A percentile compares a stretch with the other conserved stretches of the same genome.
phyloP scores from a whole-genome alignment of 2,329 filamentous ascomycete species.

The Exophiala spinifera region DNA sequence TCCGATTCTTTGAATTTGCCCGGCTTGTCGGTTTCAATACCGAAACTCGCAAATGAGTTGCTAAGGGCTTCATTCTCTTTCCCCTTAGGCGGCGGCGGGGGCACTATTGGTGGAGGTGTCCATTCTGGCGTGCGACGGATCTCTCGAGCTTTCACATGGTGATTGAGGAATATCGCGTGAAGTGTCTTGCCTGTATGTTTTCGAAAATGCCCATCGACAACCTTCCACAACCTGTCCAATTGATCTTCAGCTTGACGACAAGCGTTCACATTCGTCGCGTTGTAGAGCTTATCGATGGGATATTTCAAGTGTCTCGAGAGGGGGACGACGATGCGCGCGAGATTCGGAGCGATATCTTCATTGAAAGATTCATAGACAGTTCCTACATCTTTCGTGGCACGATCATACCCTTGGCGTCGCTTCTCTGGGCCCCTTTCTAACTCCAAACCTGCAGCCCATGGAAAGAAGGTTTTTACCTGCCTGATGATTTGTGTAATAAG shows the following conservation, averaged over 20 bases:
- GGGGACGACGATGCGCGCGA: conserved; percentile 3
- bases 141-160: conserved; percentile 1
- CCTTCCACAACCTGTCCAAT: conserved; percentile 50
- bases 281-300: conserved; percentile 49
- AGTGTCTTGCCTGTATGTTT: conserved; percentile 6
- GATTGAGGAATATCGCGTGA: conserved; percentile 1
- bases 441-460: conserved; percentile 46
- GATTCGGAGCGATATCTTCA: background rate
- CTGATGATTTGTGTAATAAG: conserved; percentile 45
- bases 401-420: background rate
- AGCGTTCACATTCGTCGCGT: conserved; percentile 42
- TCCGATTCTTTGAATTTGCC: background rate
- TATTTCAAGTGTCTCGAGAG: conserved; percentile 43
- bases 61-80: too few species aligned
- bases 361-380: background rate
- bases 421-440: conserved; percentile 25
- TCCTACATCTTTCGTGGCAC: background rate
- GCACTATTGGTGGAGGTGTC: conserved; percentile 4
- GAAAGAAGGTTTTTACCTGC: conserved; percentile 49
- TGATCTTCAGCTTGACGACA: conserved; percentile 48
- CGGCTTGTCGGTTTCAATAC: background rate
- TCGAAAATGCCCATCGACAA: conserved; percentile 31
- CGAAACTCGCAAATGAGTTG: too few species aligned
- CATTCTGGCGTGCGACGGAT: conserved; percentile 6
- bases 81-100: background rate